These are phyloP conservation scores for Talaromyces sp. DNA, from an alignment of 2,329 filamentous ascomycete species.

Conservation along the genomic window DNA sequence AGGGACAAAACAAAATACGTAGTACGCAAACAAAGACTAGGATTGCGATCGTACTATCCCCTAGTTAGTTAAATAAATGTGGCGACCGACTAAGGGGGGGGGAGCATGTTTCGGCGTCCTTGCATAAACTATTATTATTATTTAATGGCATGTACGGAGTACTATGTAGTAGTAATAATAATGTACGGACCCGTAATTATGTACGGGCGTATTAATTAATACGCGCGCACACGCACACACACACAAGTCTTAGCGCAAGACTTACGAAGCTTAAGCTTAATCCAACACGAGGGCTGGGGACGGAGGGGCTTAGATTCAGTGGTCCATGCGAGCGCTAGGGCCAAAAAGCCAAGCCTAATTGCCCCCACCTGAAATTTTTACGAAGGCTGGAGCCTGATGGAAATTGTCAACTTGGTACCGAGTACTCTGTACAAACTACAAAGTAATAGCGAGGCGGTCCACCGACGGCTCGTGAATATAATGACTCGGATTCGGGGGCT, in stretches of 20 bases:
- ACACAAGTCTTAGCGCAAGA: slow-evolving; percentile 22
- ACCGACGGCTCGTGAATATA: background rate
- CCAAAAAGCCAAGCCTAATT: background rate
- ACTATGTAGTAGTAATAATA: no score
- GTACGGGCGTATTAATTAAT: background rate
- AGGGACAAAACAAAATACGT: background rate
- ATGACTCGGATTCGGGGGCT: background rate
- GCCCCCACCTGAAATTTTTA: background rate
- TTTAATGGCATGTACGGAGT: no score
- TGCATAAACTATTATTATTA: background rate
- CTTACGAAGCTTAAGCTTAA: slow-evolving; percentile 42
- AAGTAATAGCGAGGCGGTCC: no score
- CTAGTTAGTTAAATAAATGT: no score
- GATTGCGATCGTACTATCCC: no score
- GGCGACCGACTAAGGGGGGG: background rate
- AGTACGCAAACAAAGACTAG: no score
- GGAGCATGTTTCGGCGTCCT: background rate
- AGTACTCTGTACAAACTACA: no score
- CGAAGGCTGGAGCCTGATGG: background rate
- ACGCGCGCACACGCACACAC: no score
- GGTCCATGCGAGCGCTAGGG: slow-evolving; percentile 7
- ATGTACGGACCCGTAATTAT: background rate
- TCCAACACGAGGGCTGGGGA: slow-evolving; percentile 35
- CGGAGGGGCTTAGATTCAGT: background rate
- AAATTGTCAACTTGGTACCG: background rate